Evolutionary conservation across 129 eudicot species (phyloP), one percentile per base, ranked within the genome.

Genomic region (Pulicaria dysenterica): DNA sequence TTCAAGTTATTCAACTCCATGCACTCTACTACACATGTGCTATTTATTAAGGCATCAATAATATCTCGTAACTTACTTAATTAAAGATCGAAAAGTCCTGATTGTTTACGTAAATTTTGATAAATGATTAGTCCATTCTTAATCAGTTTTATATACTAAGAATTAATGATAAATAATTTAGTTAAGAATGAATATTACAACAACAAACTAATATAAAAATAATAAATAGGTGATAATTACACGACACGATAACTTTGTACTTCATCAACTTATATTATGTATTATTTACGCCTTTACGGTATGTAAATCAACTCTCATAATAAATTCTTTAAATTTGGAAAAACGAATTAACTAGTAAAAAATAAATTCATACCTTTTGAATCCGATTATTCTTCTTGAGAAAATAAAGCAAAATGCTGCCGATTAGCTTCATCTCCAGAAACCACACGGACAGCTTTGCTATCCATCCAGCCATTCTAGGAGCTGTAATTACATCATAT

Each of bases 381-480:
- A 95, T 80, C 65, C 88, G 85, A 60, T 95, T 95, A 69, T 95
- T 85, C 64, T 77, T 90, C 88, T 88, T 88, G 62, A 95, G 70
- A 69, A 95, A 73, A 77, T 95, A 95, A 4, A 91, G 72, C 58
- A 95, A 48, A n/a, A 95, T 69, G 58, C 73, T 69, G 59, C 97
- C 97, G 43, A 95, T 73, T 34, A 95, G 70, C 45, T 85, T 88
- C 64, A 79, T 80, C 81, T 95, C 97, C 89, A 95, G 64, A 64
- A 95, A 58, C 99, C 96, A 88, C 5, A 76, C 94, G 80, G 86
- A 88, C 10, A 91, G 69, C 76, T 81, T 95, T 14, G 94, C 90
- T 44, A 95, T 45, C 53, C 84, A 38, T 61, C 99, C 99, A 72
- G 97, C 94, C 97, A 95, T 88, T 10, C 99, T 91, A 67, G 99